phyloP scores from a whole-genome alignment of 1,284 basidiomycete species.

The Ustilago vetiveriae region DNA sequence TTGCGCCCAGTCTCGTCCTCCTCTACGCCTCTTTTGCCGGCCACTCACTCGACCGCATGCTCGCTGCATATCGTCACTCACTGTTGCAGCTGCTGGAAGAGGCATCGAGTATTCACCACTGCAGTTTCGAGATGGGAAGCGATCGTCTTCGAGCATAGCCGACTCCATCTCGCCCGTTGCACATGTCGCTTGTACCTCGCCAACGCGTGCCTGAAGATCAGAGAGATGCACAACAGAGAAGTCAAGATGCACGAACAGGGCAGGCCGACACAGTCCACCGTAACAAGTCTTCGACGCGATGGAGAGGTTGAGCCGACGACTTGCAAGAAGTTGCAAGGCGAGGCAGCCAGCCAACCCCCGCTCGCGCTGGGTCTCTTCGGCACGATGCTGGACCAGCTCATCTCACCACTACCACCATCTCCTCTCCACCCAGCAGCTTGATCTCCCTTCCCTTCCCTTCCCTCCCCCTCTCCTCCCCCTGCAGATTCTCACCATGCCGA shows the following conservation, averaged over 20 bases:
- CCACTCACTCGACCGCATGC: constrained; percentile 22
- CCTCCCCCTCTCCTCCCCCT: background rate
- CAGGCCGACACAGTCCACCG: background rate
- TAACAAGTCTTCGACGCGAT: too few relatives aligned
- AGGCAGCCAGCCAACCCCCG: too few relatives aligned
- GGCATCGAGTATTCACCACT: background rate
- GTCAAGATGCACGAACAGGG: background rate
- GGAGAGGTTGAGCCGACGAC: too few relatives aligned
- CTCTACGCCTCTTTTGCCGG: constrained; percentile 6
- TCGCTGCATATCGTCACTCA: background rate
- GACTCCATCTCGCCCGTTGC: constrained; percentile 1
- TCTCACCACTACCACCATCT: constrained; percentile 10
- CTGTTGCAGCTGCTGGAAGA: background rate
- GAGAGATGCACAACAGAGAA: background rate
- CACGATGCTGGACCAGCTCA: too few relatives aligned
- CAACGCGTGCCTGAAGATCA: constrained; percentile 13
- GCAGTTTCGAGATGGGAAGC: background rate
- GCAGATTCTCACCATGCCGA: constrained; percentile 10
- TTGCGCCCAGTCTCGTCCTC: too few relatives aligned
- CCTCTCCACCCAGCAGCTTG: constrained; percentile 3
- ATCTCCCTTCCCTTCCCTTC: background rate
- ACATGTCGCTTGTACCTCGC: background rate
- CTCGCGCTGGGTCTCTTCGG: too few relatives aligned
- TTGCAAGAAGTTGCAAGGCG: too few relatives aligned
- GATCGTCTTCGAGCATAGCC: constrained; percentile 40